A percentile compares a stretch with the other conserved stretches of the same genome.
Conservation (phyloP, 192 early-diverging fungal genomes). For the Lobosporangium transversale region DNA sequence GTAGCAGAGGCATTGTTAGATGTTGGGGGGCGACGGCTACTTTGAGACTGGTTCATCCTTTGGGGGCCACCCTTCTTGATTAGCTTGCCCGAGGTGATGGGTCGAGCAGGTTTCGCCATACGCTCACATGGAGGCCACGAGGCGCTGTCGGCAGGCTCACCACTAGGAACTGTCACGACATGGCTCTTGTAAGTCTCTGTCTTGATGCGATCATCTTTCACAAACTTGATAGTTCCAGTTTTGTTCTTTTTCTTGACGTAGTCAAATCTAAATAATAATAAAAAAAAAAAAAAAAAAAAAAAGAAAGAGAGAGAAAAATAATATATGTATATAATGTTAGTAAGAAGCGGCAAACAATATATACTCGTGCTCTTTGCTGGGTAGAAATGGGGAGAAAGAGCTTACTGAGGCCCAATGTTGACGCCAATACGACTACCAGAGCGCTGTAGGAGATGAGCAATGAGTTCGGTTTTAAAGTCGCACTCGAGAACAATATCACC, state of each 20-base stretch:
- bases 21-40: constrained; percentile 24
- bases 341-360: too few species aligned
- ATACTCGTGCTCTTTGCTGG: too few species aligned
- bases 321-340: neutral
- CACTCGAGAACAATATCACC: constrained; percentile 73
- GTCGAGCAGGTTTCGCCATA: constrained; percentile 30
- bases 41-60: constrained; percentile 3
- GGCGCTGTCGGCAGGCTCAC: constrained; percentile 69
- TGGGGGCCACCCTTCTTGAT: constrained; percentile 33
- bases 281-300: too few species aligned
- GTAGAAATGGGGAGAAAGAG: too few species aligned
- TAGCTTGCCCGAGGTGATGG: constrained; percentile 51
- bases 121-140: constrained; percentile 54
- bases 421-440: constrained; percentile 67
- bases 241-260: constrained; percentile 82
- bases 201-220: constrained; percentile 69
- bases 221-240: constrained; percentile 76
- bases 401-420: constrained; percentile 60
- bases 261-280: constrained; percentile 62
- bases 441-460: constrained; percentile 68
- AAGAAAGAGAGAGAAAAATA: too few species aligned
- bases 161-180: constrained; percentile 67
- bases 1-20: constrained; percentile 8
- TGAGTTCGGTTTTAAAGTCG: constrained; percentile 78
- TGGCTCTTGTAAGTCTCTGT: constrained; percentile 75